A percentile compares a stretch with the other conserved stretches of the same genome.
phyloP scores from a whole-genome alignment of 805 yeast species.

The Sugiyamaella floridensis region DNA sequence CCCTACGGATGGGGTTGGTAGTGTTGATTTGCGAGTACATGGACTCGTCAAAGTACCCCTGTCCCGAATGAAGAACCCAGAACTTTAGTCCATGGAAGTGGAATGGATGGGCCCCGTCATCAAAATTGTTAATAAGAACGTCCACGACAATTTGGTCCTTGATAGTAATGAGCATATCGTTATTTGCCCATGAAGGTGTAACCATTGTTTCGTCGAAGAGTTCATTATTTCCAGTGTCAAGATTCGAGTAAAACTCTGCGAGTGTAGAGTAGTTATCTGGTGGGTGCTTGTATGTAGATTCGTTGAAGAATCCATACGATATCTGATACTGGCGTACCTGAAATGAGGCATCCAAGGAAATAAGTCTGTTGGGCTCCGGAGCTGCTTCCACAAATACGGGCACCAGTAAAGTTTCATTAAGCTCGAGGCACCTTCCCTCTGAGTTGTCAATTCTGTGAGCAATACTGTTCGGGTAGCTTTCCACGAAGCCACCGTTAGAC shows the following conservation, averaged over 20 bases:
- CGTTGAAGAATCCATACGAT: constrained; percentile 29
- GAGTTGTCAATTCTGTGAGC: constrained; percentile 1
- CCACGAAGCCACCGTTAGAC: constrained; percentile 16
- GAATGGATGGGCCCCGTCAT: constrained; percentile 88
- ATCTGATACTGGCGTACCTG: constrained; percentile 31
- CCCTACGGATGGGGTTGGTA: constrained; percentile 53
- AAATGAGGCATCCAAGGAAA: constrained; percentile 30
- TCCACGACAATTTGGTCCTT: constrained; percentile 60
- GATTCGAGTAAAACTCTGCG: constrained; percentile 6
- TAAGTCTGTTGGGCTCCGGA: constrained; percentile 28
- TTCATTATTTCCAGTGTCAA: constrained; percentile 1
- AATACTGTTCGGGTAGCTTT: background rate
- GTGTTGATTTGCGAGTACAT: constrained; percentile 41
- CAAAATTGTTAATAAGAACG: constrained; percentile 69
- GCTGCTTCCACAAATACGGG: constrained; percentile 21
- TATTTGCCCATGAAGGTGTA: constrained; percentile 37
- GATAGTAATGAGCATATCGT: constrained; percentile 54
- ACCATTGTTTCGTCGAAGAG: background rate
- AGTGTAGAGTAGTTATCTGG: constrained; percentile 17
- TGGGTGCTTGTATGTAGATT: constrained; percentile 18
- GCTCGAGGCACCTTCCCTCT: constrained; percentile 25
- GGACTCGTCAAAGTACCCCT: constrained; percentile 38
- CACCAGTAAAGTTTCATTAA: constrained; percentile 20
- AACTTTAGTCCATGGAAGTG: constrained; percentile 86
- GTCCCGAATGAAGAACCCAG: constrained; percentile 62